A percentile compares a stretch with the other conserved stretches of the same genome.
Evolutionary conservation across 2,329 filamentous ascomycete genomes (phyloP).

Genomic region (Fusarium poae): DNA sequence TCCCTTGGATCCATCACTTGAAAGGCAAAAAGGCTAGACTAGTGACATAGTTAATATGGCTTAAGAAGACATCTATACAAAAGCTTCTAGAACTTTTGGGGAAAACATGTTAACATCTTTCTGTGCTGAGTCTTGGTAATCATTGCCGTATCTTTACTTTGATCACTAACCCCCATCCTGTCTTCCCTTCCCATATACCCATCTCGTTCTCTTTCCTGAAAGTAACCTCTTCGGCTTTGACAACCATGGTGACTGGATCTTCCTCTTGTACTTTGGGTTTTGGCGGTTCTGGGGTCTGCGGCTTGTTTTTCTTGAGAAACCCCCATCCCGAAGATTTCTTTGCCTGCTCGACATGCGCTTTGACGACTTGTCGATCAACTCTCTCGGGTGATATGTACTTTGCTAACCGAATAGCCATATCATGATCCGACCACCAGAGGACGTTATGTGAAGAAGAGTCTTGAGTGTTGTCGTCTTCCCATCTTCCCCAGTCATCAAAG

Average conservation of each 20-base stretch:
- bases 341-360: slow-evolving; percentile 50
- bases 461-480: slow-evolving; percentile 47
- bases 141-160: slow-evolving; percentile 50
- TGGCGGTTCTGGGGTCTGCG: slow-evolving; percentile 24
- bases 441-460: slow-evolving; percentile 6
- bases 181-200: slow-evolving; percentile 64
- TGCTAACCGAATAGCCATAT: slow-evolving; percentile 61
- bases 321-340: slow-evolving; percentile 54
- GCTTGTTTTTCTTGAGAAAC: slow-evolving; percentile 48
- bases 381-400: slow-evolving; percentile 57
- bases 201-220: slow-evolving; percentile 66
- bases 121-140: neutral
- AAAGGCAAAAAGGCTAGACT: too few species aligned
- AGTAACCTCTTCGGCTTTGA: slow-evolving; percentile 61
- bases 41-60: too few species aligned
- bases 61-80: too few species aligned
- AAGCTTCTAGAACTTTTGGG: too few species aligned
- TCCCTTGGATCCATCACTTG: too few species aligned
- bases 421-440: slow-evolving; percentile 64
- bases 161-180: slow-evolving; percentile 64
- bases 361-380: slow-evolving; percentile 50
- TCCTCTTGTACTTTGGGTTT: slow-evolving; percentile 18
- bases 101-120: too few species aligned
- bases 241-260: slow-evolving; percentile 56
- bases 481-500: slow-evolving; percentile 64